Evolutionary conservation across 257 asterid species (phyloP), one percentile per base, ranked within the genome.

Genomic region (Solanum tarijense): DNA sequence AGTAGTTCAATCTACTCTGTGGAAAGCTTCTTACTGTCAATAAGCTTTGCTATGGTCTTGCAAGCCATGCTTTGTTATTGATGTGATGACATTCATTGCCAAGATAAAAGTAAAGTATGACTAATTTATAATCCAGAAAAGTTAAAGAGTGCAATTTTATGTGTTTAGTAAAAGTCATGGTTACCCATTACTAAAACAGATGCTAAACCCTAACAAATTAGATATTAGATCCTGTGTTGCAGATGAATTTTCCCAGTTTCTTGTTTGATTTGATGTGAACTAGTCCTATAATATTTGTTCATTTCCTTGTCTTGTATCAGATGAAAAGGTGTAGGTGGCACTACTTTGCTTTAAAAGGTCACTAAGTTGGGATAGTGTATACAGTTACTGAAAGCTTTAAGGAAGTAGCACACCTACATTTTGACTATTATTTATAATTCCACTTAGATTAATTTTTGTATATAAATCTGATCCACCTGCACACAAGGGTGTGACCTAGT

Each of bases 1-100:
- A 93, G 96, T 88, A 84, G 83, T 73, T 52, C 25, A 62, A 48
- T 88, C 39, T 25, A 29, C 41, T 73, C 39, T 46, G 46, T 6
- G 66, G n/a, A 9, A 23, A 72, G 39, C 41, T 48, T 29, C 76
- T 65, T 65, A 39, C 43, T 31, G 38, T 85, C 87, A 66, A 84
- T 39, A 36, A 38, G 65, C 31, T 43, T 38, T 25, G 81, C 21
- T 5, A 46, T 81, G 39, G 38, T 81, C 20, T 29, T 81, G 68
- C 68, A 27, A 27, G 9, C 65, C 65, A 29, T 81, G 38, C 16
- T 38, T 29, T 43, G 16, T 78, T 78, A 16, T 4, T 43, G 85
- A 46, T 18, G 68, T 46, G 18, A 32, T 20, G 68, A 9, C 39
- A 29, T 60, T 81, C 85, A 46, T 27, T 46, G 68, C 85, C 68